Percentiles rank a stretch among this genome's conserved stretches.
Conservation (phyloP, 495 filamentous ascomycete species). For the Delitschia confertaspora region DNA sequence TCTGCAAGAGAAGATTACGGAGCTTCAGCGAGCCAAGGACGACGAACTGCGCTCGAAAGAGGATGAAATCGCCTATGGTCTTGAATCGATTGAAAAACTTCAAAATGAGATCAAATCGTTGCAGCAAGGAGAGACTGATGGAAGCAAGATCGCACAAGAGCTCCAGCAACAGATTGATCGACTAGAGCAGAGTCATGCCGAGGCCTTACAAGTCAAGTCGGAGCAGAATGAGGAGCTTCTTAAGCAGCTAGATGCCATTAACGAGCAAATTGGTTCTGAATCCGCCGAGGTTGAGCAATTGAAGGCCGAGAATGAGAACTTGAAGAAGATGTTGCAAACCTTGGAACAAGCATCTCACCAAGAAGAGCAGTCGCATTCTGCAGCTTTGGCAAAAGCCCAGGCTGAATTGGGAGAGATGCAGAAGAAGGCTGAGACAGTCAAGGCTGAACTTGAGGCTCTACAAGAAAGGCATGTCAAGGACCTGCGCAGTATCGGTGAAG, state of each 20-base stretch:
- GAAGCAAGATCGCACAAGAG: slow-evolving; percentile 19
- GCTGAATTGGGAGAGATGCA: slow-evolving; percentile 16
- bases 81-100: slow-evolving; percentile 16
- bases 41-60: slow-evolving; percentile 15
- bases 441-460: slow-evolving; percentile 11
- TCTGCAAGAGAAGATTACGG: slow-evolving; percentile 5
- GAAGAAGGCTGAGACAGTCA: slow-evolving; percentile 8
- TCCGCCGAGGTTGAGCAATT: slow-evolving; percentile 9
- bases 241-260: slow-evolving; percentile 23
- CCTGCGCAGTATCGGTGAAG: slow-evolving; percentile 16
- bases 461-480: slow-evolving; percentile 14
- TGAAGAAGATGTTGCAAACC: slow-evolving; percentile 20
- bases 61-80: slow-evolving; percentile 13
- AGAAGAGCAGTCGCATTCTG: slow-evolving; percentile 14
- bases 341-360: slow-evolving; percentile 16
- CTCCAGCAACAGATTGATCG: slow-evolving; percentile 22
- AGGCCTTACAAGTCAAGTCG: slow-evolving; percentile 9
- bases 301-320: slow-evolving; percentile 20
- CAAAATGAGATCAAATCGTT: slow-evolving; percentile 21
- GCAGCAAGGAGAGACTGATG: slow-evolving; percentile 24
- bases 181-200: slow-evolving; percentile 17
- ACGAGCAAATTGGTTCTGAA: slow-evolving; percentile 20
- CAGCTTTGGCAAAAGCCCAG: slow-evolving; percentile 8
- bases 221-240: slow-evolving; percentile 24
- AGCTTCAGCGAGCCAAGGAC: slow-evolving; percentile 12